phyloP scores from a whole-genome alignment of 2,329 filamentous ascomycete genomes.

The Neonectria punicea region DNA sequence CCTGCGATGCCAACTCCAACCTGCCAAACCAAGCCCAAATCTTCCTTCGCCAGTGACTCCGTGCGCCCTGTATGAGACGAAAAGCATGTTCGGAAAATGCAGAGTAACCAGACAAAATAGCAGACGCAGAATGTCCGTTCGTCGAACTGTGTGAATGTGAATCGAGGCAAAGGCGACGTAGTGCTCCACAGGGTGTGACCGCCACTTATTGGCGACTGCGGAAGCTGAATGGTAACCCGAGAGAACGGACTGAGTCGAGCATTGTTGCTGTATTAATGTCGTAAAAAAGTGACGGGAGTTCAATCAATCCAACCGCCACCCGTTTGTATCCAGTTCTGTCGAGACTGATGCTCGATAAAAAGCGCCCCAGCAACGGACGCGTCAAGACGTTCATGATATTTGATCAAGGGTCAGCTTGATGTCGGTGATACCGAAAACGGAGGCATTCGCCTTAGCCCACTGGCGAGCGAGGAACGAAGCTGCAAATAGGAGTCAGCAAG shows the following conservation, averaged over 20 bases:
- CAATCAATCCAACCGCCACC: constrained; percentile 46
- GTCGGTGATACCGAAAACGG: constrained; percentile 64
- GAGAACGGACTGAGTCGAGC: constrained; percentile 33
- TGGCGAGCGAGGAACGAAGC: constrained; percentile 90
- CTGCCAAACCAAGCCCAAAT: constrained; percentile 49
- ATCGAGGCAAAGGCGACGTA: constrained; percentile 38
- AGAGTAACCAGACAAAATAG: constrained; percentile 47
- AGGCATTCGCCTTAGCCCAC: constrained; percentile 88
- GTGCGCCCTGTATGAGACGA: constrained; percentile 54
- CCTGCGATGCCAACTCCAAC: constrained; percentile 50
- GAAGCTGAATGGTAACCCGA: constrained; percentile 40
- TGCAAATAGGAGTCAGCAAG: constrained; percentile 50
- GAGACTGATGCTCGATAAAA: constrained; percentile 29
- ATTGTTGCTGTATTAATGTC: constrained; percentile 49
- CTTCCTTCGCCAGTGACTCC: constrained; percentile 53
- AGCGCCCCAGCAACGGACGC: constrained; percentile 23
- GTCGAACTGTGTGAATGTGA: constrained; percentile 44
- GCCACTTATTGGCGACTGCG: constrained; percentile 29
- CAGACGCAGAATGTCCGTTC: constrained; percentile 38
- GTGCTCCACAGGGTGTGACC: constrained; percentile 28
- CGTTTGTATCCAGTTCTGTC: constrained; percentile 43
- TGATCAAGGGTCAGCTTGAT: constrained; percentile 62
- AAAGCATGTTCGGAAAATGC: constrained; percentile 51
- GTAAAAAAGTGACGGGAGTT: constrained; percentile 41
- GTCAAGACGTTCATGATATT: constrained; percentile 45